These are phyloP conservation scores for Phlebopus sp. DNA, from an alignment of 1,284 basidiomycete genomes.

Conservation along the genomic window DNA sequence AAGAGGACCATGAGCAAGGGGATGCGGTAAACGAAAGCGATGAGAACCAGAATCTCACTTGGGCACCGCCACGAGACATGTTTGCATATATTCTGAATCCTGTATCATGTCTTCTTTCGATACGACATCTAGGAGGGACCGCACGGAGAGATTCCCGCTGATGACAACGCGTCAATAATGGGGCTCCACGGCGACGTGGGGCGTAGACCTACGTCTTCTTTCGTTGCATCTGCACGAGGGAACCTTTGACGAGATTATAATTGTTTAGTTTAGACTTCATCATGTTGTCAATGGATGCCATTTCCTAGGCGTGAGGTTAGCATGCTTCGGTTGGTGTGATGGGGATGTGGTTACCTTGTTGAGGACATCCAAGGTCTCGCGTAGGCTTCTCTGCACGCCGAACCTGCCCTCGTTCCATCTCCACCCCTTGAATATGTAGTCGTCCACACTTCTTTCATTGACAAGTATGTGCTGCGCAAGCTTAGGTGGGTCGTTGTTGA, in stretches of 20 bases:
- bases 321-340: slow-evolving; percentile 17
- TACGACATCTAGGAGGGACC: slow-evolving; percentile 85
- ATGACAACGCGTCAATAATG: slow-evolving; percentile 14
- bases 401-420: slow-evolving; percentile 90
- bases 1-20: slow-evolving; percentile 8
- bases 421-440: slow-evolving; percentile 78
- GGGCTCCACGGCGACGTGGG: slow-evolving; percentile 6
- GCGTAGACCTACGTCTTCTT: slow-evolving; percentile 77
- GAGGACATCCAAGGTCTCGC: slow-evolving; percentile 79
- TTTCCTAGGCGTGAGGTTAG: slow-evolving; percentile 57
- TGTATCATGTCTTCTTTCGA: slow-evolving; percentile 79
- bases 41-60: slow-evolving; percentile 53
- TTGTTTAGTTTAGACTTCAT: slow-evolving; percentile 89
- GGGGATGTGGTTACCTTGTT: slow-evolving; percentile 58
- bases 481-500: slow-evolving; percentile 86
- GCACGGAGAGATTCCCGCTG: slow-evolving; percentile 92
- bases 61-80: slow-evolving; percentile 91
- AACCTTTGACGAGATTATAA: slow-evolving; percentile 94
- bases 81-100: slow-evolving; percentile 93
- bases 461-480: slow-evolving; percentile 82
- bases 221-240: slow-evolving; percentile 89
- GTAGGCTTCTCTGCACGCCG: slow-evolving; percentile 73
- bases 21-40: background rate
- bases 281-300: slow-evolving; percentile 84
- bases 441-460: slow-evolving; percentile 80